phyloP scores from a whole-genome alignment of 75 land plant genomes.

The Adiantum capillusveneris region DNA sequence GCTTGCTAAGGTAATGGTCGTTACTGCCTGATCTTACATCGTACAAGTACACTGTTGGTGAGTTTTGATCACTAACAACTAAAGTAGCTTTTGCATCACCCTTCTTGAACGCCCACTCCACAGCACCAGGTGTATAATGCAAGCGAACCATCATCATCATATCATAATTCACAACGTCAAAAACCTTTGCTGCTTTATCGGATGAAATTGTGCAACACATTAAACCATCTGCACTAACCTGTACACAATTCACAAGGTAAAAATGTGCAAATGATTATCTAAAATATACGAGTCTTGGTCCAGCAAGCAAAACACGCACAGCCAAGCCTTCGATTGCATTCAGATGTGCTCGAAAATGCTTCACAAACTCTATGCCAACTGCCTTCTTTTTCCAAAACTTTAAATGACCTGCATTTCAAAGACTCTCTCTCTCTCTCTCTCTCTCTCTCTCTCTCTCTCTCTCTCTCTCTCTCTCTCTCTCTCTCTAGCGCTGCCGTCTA shows the following conservation, averaged over 20 bases:
- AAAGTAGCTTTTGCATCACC: constrained; percentile 90
- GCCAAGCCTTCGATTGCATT: constrained; percentile 95
- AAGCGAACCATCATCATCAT: constrained; percentile 98
- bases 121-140: constrained; percentile 66
- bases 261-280: constrained; percentile 8
- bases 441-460: neutral
- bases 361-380: constrained; percentile 92
- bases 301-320: constrained; percentile 43
- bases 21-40: constrained; percentile 87
- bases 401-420: constrained; percentile 66
- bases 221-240: constrained; percentile 97
- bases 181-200: constrained; percentile 82
- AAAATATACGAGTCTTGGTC: neutral
- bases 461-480: neutral
- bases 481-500: no score
- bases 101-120: constrained; percentile 92
- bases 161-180: constrained; percentile 98
- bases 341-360: constrained; percentile 95
- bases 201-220: constrained; percentile 95
- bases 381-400: constrained; percentile 98
- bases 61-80: constrained; percentile 75
- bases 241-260: constrained; percentile 20
- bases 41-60: constrained; percentile 72
- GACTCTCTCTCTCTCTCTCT: neutral
- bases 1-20: constrained; percentile 62